Evolutionary conservation across 169 alveolate species (phyloP), one percentile per base, ranked within the genome.

Genomic region (Plasmodium gallinaceum): DNA sequence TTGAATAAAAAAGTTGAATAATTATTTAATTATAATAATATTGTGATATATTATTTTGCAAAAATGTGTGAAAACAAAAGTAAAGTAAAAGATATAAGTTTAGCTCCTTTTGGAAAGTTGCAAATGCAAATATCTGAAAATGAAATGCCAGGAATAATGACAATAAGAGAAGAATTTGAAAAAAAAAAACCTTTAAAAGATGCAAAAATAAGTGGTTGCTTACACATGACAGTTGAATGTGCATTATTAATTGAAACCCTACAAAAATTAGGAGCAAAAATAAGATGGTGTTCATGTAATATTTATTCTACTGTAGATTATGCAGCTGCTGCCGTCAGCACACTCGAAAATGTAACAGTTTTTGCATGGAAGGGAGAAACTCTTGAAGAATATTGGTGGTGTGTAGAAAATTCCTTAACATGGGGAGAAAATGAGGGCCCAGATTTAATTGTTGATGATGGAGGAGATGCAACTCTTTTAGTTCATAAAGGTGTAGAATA

Each of bases 261-360:
- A 80, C 86, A 83, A 32, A 97, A 90, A 20, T 93, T 97, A 43
- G 99, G 99, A 32, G 99, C 99, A 58, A 93, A 96, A 64, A 96
- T 98, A 52, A 96, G 99, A 71, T 98, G 99, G 99, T 96, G 99
- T 91, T 96, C 99, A 45, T 98, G 99, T 94, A 98, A 98, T 97
- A 98, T 98, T 85, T 98, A 93, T 95, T 97, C 99, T 37, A 98
- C 99, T n/a, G 98, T 97, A 93, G 99, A 98, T 92, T 98, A 97
- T 83, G 99, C 99, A 3, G 99, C 99, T 43, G 99, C 99, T 24
- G 98, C 96, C 43, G 97, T 96, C n/a, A 95, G 94, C 73, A 93
- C 93, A 74, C 97, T 95, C 22, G 96, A 93, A 54, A 88, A 98
- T 45, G 97, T 99, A 74, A 92, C 97, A 39, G 99, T 98, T 24